Evolutionary conservation across 1,284 basidiomycete species (phyloP).

Genomic region (Neolentinus lepideus): DNA sequence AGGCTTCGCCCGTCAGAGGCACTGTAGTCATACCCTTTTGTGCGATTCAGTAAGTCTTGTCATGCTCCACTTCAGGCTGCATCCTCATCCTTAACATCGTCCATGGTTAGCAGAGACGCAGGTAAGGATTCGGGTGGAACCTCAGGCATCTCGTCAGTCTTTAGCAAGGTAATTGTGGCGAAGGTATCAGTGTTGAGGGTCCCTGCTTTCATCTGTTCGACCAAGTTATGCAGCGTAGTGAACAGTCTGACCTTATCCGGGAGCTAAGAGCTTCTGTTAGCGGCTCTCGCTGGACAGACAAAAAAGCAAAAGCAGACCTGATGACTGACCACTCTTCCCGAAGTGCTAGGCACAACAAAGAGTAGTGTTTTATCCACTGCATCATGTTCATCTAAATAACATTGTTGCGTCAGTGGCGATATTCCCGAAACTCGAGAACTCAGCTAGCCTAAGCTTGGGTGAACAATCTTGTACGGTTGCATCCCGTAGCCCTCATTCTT

Average conservation of each 20-base stretch:
- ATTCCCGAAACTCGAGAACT: not conserved
- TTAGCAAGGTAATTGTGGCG: not conserved
- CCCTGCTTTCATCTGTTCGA: conserved; percentile 17
- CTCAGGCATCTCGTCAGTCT: not conserved
- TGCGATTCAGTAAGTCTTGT: no score
- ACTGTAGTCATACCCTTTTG: no score
- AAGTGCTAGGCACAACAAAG: conserved; percentile 62
- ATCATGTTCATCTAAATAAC: not conserved
- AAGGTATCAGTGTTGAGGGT: conserved; percentile 8
- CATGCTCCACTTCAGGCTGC: no score
- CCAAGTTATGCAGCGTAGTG: conserved; percentile 15
- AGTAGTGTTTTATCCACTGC: conserved; percentile 45
- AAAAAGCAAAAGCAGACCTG: conserved; percentile 31
- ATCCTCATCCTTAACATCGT: not conserved
- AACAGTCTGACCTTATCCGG: conserved; percentile 23
- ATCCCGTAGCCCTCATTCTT: conserved; percentile 25
- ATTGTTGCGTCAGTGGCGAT: not conserved
- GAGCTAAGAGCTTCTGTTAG: conserved; percentile 14
- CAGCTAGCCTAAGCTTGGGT: conserved; percentile 11
- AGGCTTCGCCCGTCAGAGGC: no score
- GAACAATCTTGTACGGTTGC: conserved; percentile 44
- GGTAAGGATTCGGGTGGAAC: not conserved
- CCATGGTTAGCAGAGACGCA: not conserved
- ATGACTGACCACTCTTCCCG: conserved; percentile 54
- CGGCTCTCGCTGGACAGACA: no score